phyloP scores from a whole-genome alignment of 768 basidiomycete genomes.

The Russula olivacea region DNA sequence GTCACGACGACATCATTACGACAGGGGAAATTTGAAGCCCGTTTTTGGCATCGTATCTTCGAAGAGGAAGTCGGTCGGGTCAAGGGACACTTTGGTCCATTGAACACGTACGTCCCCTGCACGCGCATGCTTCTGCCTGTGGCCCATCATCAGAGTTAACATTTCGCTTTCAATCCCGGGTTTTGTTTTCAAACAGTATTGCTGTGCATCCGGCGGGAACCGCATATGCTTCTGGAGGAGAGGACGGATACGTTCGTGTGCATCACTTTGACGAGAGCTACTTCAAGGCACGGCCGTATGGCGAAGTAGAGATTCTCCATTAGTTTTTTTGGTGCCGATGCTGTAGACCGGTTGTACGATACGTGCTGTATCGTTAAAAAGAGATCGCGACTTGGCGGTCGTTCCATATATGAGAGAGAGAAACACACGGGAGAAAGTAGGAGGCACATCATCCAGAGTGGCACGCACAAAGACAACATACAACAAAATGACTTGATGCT shows the following conservation, averaged over 20 bases:
- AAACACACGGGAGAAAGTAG: no score
- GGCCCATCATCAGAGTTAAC: conserved; percentile 5
- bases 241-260: conserved; percentile 91
- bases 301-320: conserved; percentile 58
- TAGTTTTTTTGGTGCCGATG: neutral
- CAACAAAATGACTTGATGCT: no score
- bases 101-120: conserved; percentile 74
- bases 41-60: conserved; percentile 96
- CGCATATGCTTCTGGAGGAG: conserved; percentile 89
- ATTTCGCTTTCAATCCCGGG: neutral
- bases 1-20: conserved; percentile 92
- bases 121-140: neutral
- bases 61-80: conserved; percentile 97
- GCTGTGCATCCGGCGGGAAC: conserved; percentile 46
- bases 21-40: conserved; percentile 96
- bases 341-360: conserved; percentile 5
- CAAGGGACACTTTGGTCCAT: conserved; percentile 94
- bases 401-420: neutral
- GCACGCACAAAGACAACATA: no score
- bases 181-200: neutral
- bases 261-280: conserved; percentile 95
- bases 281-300: conserved; percentile 87
- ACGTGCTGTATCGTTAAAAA: conserved; percentile 1
- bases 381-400: neutral
- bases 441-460: no score